Conservation (phyloP, 2,329 filamentous ascomycete species). For the Exophiala lecanii-corni region DNA sequence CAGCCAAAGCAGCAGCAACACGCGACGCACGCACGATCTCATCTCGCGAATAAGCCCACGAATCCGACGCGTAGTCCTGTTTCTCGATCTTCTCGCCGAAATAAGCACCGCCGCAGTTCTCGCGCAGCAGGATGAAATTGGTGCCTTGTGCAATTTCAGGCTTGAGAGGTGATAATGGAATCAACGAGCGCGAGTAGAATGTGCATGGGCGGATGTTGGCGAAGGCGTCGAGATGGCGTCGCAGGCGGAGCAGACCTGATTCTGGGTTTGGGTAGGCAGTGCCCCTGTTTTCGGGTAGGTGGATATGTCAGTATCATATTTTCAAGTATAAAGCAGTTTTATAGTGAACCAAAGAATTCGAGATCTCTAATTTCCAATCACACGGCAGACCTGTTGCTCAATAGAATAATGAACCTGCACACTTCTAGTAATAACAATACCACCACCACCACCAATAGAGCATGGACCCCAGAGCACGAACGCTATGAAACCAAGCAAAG, state of each 20-base stretch:
- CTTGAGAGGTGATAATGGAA: constrained; percentile 41
- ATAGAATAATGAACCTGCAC: too few species aligned
- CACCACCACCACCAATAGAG: too few species aligned
- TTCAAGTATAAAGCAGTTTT: too few species aligned
- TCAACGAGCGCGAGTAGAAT: constrained; percentile 39
- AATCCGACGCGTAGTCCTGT: constrained; percentile 42
- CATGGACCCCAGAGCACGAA: too few species aligned
- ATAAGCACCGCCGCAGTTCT: constrained; percentile 42
- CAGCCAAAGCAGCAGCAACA: constrained; percentile 45
- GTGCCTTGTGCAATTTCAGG: constrained; percentile 54
- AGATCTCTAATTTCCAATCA: too few species aligned
- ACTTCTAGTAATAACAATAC: too few species aligned
- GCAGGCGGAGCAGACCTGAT: constrained; percentile 24
- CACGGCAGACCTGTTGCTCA: too few species aligned
- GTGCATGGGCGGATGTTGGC: constrained; percentile 50
- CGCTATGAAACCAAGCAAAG: too few species aligned
- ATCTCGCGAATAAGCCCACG: constrained; percentile 43
- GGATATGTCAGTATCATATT: constrained; percentile 62
- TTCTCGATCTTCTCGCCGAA: constrained; percentile 45
- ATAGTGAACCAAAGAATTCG: too few species aligned
- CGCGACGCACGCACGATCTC: constrained; percentile 48
- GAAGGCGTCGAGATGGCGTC: constrained; percentile 36
- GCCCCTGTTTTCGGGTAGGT: constrained; percentile 47
- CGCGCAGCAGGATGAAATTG: constrained; percentile 62
- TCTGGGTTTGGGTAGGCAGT: constrained; percentile 25